Conservation (phyloP, 1,139 yeast species). For the Pichia sp. region DNA sequence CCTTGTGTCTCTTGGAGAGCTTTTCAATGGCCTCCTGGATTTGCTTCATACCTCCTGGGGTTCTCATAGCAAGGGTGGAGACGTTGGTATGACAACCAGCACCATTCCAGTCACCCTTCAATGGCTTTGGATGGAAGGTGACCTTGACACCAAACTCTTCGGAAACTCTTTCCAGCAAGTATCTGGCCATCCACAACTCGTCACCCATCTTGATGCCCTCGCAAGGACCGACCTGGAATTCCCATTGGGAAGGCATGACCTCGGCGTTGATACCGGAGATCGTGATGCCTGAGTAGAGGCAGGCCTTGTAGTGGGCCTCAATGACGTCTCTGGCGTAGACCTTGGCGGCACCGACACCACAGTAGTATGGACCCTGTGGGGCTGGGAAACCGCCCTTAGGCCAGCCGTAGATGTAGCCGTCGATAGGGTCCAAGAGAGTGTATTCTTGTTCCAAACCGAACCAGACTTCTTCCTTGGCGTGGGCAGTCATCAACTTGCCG, state of each 20-base stretch:
- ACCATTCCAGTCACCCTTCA: conserved; percentile 99
- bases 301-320: conserved; percentile 98
- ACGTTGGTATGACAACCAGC: conserved; percentile 99
- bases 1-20: conserved; percentile 93
- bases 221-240: conserved; percentile 99
- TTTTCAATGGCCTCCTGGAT: conserved; percentile 91
- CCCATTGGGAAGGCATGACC: conserved; percentile 99
- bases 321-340: conserved; percentile 97
- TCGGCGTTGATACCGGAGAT: conserved; percentile 98
- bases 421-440: conserved; percentile 82
- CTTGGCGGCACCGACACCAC: conserved; percentile 99
- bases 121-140: conserved; percentile 98
- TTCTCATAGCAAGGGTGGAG: conserved; percentile 87
- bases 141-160: conserved; percentile 99
- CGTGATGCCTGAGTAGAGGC: conserved; percentile 84
- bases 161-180: conserved; percentile 87
- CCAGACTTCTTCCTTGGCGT: conserved; percentile 83
- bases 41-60: conserved; percentile 90
- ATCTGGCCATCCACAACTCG: conserved; percentile 94
- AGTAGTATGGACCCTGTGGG: conserved; percentile 99
- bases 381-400: conserved; percentile 99
- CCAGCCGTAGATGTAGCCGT: conserved; percentile 93
- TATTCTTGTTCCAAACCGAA: conserved; percentile 99
- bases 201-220: conserved; percentile 95
- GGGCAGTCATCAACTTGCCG: conserved; percentile 93